Conservation (phyloP, 192 early-diverging fungal species). For the Radiomyces spectabilis region DNA sequence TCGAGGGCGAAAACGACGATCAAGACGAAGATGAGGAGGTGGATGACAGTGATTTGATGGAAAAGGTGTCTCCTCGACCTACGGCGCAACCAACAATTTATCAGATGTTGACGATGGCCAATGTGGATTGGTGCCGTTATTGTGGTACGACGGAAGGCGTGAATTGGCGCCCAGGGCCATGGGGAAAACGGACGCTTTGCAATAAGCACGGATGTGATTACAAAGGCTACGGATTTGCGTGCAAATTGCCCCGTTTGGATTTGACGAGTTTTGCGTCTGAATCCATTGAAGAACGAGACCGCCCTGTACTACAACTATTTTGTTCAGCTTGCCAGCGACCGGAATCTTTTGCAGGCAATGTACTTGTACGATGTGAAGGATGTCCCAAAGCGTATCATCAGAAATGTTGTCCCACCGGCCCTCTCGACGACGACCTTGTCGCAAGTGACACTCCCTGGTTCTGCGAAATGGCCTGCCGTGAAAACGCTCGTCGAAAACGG, state of each 20-base stretch:
- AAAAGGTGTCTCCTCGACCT: slow-evolving; percentile 1
- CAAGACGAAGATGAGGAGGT: slow-evolving; percentile 1
- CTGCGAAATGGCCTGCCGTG: slow-evolving; percentile 49
- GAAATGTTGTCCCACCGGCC: slow-evolving; percentile 31
- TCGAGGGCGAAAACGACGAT: no score
- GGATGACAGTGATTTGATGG: neutral
- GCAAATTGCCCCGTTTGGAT: slow-evolving; percentile 81
- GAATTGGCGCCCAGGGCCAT: slow-evolving; percentile 89
- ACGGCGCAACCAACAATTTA: slow-evolving; percentile 51
- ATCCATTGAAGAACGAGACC: slow-evolving; percentile 63
- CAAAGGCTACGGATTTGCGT: slow-evolving; percentile 90
- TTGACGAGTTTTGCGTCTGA: slow-evolving; percentile 70
- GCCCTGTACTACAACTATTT: slow-evolving; percentile 83
- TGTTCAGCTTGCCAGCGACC: slow-evolving; percentile 71
- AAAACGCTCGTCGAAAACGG: slow-evolving; percentile 43
- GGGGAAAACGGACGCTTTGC: slow-evolving; percentile 92
- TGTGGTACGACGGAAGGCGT: slow-evolving; percentile 85
- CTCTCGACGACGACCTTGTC: slow-evolving; percentile 31
- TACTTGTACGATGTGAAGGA: slow-evolving; percentile 76
- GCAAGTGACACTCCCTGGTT: slow-evolving; percentile 45
- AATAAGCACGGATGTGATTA: slow-evolving; percentile 96
- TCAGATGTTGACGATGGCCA: slow-evolving; percentile 50
- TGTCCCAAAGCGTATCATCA: slow-evolving; percentile 82
- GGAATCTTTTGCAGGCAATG: slow-evolving; percentile 52
- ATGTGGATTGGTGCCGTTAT: slow-evolving; percentile 86